Percentiles rank a stretch among this genome's conserved stretches.
These are phyloP conservation scores for Phytophthora parvispora DNA, from an alignment of 352 stramenopile genomes.

Conservation along the genomic window DNA sequence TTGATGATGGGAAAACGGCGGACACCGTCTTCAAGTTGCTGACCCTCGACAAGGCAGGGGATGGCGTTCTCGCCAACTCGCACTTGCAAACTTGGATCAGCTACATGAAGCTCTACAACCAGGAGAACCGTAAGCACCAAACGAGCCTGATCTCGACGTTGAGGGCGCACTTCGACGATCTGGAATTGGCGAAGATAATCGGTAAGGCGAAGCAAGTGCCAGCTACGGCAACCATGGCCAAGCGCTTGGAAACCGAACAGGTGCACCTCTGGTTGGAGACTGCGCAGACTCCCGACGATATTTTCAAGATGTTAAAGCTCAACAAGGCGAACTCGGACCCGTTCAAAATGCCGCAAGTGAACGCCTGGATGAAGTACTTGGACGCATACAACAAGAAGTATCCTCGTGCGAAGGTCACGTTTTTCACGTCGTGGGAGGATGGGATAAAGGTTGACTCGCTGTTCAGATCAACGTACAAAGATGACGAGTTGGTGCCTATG, in stretches of 20 bases:
- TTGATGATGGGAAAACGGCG: background rate
- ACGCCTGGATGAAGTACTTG: background rate
- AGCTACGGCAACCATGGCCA: background rate
- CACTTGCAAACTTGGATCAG: background rate
- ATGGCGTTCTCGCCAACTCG: background rate
- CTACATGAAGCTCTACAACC: constrained; percentile 10
- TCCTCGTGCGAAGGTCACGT: background rate
- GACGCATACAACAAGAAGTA: background rate
- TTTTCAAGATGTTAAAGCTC: background rate
- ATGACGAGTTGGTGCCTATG: background rate
- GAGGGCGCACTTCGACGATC: background rate
- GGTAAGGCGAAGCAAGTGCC: background rate
- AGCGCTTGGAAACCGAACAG: background rate
- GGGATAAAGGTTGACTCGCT: background rate
- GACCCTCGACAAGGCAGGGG: background rate
- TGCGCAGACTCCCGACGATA: background rate
- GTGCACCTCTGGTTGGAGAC: background rate
- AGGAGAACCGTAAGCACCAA: constrained; percentile 2
- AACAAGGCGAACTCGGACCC: background rate
- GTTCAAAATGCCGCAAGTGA: background rate
- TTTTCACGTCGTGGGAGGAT: background rate
- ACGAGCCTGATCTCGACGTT: constrained; percentile 8
- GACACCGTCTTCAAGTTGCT: constrained; percentile 2
- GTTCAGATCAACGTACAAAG: background rate
- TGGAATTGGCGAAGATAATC: background rate